Evolutionary conservation across 2,329 filamentous ascomycete genomes (phyloP).

Genomic region (Seiridium unicorne): DNA sequence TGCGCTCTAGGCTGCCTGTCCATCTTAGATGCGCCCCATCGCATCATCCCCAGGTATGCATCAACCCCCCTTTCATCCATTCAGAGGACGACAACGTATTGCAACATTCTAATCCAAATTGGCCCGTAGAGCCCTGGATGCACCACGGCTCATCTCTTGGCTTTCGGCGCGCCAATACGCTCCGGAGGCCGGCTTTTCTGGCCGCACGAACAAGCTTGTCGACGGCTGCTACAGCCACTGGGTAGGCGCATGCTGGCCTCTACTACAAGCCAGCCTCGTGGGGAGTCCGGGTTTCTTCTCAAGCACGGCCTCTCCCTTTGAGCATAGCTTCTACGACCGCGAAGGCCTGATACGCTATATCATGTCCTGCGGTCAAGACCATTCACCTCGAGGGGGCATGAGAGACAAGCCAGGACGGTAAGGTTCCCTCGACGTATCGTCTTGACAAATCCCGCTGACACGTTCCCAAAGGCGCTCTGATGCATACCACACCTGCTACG

Average conservation of each 20-base stretch:
- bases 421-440: conserved; percentile 31
- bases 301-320: conserved; percentile 17
- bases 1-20: conserved; percentile 87
- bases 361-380: conserved; percentile 80
- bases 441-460: not conserved
- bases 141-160: conserved; percentile 79
- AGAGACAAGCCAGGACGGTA: conserved; percentile 92
- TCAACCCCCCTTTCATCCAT: conserved; percentile 23
- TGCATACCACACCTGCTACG: conserved; percentile 92
- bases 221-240: conserved; percentile 99
- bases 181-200: conserved; percentile 89
- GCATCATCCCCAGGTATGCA: conserved; percentile 68
- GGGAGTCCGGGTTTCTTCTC: conserved; percentile 35
- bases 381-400: conserved; percentile 70
- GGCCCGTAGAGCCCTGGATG: conserved; percentile 65
- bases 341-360: conserved; percentile 89
- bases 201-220: conserved; percentile 95
- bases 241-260: conserved; percentile 92
- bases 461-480: conserved; percentile 63
- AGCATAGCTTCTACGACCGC: conserved; percentile 61
- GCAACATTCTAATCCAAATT: conserved; percentile 14
- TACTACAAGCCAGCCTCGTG: conserved; percentile 77
- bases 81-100: conserved; percentile 34
- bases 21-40: conserved; percentile 77
- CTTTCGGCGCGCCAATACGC: conserved; percentile 84